Evolutionary conservation across 148 eudicot genomes (phyloP).

Genomic region (Oxyria digyna): DNA sequence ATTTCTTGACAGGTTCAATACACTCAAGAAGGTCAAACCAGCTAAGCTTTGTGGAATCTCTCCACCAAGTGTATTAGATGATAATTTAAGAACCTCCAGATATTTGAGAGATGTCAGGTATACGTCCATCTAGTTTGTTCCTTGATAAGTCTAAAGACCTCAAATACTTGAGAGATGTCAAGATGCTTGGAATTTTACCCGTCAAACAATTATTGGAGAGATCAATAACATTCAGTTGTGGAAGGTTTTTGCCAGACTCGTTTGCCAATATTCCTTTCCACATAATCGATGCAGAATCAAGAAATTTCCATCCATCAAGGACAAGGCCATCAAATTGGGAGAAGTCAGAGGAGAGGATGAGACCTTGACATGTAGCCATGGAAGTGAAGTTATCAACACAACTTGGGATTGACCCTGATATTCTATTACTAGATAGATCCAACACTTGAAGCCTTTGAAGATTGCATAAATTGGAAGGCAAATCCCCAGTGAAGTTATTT

Average conservation of each 20-base stretch:
- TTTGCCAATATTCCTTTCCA: neutral
- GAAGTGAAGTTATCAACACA: too few species aligned
- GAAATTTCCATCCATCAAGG: too few species aligned
- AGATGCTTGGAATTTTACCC: constrained; percentile 17
- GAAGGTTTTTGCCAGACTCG: neutral
- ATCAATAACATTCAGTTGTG: neutral
- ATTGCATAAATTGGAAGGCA: too few species aligned
- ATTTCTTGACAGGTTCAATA: constrained; percentile 33
- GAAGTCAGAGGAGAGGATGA: too few species aligned
- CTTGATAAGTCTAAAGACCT: constrained; percentile 31
- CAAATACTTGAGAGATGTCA: constrained; percentile 20
- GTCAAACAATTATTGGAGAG: neutral
- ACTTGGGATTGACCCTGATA: too few species aligned
- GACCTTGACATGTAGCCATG: too few species aligned
- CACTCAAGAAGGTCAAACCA: constrained; percentile 18
- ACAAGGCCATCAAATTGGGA: too few species aligned
- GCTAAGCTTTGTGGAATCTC: constrained; percentile 35
- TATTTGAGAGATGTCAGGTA: constrained; percentile 18
- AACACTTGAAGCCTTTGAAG: too few species aligned
- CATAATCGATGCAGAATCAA: neutral
- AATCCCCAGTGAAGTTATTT: too few species aligned
- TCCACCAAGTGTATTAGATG: constrained; percentile 32
- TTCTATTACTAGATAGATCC: too few species aligned
- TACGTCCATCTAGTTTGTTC: constrained; percentile 28
- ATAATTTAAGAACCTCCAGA: constrained; percentile 30